Conservation (phyloP, 768 basidiomycete species). For the Leccinum truebloodii region DNA sequence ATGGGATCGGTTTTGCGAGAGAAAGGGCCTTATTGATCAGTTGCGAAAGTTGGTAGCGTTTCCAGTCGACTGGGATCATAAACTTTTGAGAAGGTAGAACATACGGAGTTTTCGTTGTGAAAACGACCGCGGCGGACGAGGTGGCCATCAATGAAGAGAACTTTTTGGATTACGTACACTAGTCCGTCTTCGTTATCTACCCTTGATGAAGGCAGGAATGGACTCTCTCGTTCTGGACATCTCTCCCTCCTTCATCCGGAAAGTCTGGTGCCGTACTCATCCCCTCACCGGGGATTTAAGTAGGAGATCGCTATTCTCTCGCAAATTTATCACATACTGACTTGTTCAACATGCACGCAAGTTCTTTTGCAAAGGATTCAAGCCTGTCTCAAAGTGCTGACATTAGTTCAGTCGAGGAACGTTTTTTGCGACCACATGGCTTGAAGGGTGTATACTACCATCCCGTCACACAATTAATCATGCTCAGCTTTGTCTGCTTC, state of each 20-base stretch:
- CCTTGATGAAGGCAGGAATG: too few species aligned
- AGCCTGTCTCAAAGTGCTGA: neutral
- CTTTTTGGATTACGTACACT: too few species aligned
- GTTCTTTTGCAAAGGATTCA: constrained; percentile 5
- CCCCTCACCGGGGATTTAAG: constrained; percentile 5
- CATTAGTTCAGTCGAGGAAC: constrained; percentile 14
- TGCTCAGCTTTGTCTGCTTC: constrained; percentile 71
- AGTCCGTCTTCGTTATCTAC: too few species aligned
- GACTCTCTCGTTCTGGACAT: neutral
- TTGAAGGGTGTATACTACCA: constrained; percentile 57
- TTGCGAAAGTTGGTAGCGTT: constrained; percentile 94
- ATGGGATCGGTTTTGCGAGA: constrained; percentile 74
- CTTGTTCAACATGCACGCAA: neutral
- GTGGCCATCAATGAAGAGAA: neutral
- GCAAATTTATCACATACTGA: neutral
- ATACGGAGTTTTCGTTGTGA: constrained; percentile 24
- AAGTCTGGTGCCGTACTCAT: neutral
- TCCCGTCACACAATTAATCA: constrained; percentile 55
- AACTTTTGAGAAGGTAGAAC: constrained; percentile 67
- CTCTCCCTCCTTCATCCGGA: neutral
- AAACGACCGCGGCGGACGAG: constrained; percentile 17
- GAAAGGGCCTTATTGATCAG: constrained; percentile 93
- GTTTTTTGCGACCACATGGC: constrained; percentile 48
- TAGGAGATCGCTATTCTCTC: neutral
- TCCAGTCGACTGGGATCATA: constrained; percentile 89